These are phyloP conservation scores for Rhynchospora pubera DNA, from an alignment of 176 grass and related monocot genomes.

Conservation along the genomic window DNA sequence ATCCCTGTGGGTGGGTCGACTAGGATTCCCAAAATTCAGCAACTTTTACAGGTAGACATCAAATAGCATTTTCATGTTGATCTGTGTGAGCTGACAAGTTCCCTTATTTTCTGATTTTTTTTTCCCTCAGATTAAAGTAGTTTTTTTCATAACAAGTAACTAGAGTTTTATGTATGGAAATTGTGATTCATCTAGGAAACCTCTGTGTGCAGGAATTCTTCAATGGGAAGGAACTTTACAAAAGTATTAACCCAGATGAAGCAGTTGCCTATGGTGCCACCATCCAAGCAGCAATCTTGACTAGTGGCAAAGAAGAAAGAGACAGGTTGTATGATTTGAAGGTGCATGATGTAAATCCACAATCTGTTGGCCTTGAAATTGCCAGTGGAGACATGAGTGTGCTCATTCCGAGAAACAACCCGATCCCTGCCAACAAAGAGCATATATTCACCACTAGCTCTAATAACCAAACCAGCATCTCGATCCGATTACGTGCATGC, in stretches of 20 bases:
- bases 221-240: slow-evolving; percentile 19
- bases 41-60: slow-evolving; percentile 13
- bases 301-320: neutral
- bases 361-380: slow-evolving; percentile 22
- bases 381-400: slow-evolving; percentile 18
- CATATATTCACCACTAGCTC: slow-evolving; percentile 21
- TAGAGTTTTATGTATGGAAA: neutral
- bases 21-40: slow-evolving; percentile 25
- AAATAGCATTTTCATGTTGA: neutral
- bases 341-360: slow-evolving; percentile 13
- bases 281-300: neutral
- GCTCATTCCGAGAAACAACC: slow-evolving; percentile 15
- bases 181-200: neutral
- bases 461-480: slow-evolving; percentile 19
- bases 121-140: neutral
- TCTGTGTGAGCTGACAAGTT: no score
- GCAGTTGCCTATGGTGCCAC: slow-evolving; percentile 12
- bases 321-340: neutral
- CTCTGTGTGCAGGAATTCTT: slow-evolving; percentile 24
- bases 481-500: slow-evolving; percentile 17
- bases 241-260: slow-evolving; percentile 25
- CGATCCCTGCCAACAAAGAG: slow-evolving; percentile 14
- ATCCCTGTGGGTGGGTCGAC: slow-evolving; percentile 20
- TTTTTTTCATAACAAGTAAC: neutral
- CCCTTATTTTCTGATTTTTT: neutral